Percentiles rank a stretch among this genome's conserved stretches.
phyloP scores from a whole-genome alignment of 1,284 basidiomycete genomes.

The Mycena citricolor region DNA sequence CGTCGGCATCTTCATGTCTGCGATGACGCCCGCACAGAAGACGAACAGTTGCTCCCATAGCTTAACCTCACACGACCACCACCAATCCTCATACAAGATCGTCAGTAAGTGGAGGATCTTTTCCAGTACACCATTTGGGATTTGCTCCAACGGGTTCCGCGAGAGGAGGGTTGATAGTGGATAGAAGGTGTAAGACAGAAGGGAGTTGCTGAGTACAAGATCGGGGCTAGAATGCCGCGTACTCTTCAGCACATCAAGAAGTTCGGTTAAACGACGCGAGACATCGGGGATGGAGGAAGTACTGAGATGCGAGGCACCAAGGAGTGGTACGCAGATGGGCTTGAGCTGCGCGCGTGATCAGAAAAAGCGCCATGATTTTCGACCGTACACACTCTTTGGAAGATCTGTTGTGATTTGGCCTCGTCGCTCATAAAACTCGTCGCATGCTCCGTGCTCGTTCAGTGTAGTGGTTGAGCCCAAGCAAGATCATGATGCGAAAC shows the following conservation, averaged over 20 bases:
- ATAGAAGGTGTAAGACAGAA: slow-evolving; percentile 84
- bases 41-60: slow-evolving; percentile 85
- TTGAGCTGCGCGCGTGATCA: slow-evolving; percentile 58
- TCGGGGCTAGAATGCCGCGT: slow-evolving; percentile 37
- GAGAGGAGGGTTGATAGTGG: slow-evolving; percentile 82
- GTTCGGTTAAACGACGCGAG: slow-evolving; percentile 50
- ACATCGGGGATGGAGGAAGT: slow-evolving; percentile 52
- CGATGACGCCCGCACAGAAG: slow-evolving; percentile 69
- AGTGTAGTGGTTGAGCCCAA: too few species aligned
- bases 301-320: slow-evolving; percentile 61
- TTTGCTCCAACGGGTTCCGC: slow-evolving; percentile 60
- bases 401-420: slow-evolving; percentile 29
- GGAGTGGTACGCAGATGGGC: slow-evolving; percentile 73
- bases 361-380: background rate
- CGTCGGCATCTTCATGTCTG: slow-evolving; percentile 58
- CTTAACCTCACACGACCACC: slow-evolving; percentile 69
- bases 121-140: slow-evolving; percentile 82
- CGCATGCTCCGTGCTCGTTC: too few species aligned
- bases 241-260: slow-evolving; percentile 48
- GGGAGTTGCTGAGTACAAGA: slow-evolving; percentile 57
- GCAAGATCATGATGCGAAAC: too few species aligned
- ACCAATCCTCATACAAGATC: slow-evolving; percentile 68
- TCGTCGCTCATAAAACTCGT: slow-evolving; percentile 15
- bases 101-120: slow-evolving; percentile 64
- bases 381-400: slow-evolving; percentile 32